Conservation (phyloP, 768 basidiomycete species). For the Hypsizygus marmoreus region DNA sequence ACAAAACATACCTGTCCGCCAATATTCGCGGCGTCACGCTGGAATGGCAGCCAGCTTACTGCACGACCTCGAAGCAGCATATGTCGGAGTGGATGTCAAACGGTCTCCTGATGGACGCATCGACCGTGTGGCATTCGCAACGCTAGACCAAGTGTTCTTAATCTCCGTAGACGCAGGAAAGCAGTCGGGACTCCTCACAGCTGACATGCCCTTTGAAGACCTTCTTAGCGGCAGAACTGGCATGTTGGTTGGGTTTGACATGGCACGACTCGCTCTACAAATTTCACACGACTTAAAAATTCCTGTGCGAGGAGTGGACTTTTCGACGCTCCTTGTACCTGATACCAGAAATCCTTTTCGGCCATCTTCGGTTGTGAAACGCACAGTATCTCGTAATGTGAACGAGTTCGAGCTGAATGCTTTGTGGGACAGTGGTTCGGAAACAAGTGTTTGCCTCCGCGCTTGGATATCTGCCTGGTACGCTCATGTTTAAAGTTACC, state of each 20-base stretch:
- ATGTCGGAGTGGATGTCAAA: conserved; percentile 13
- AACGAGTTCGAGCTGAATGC: conserved; percentile 21
- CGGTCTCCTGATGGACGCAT: conserved; percentile 4
- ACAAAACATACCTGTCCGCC: conserved; percentile 6
- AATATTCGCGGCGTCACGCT: conserved; percentile 13
- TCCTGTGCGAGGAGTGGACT: conserved; percentile 37
- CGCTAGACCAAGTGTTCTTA: conserved; percentile 7
- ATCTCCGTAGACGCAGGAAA: conserved; percentile 4
- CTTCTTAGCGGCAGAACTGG: conserved; percentile 19
- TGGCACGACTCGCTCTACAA: conserved; percentile 36
- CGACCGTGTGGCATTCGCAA: conserved; percentile 15
- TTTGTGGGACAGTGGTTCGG: conserved; percentile 30
- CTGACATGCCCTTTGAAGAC: conserved; percentile 14
- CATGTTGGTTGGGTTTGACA: conserved; percentile 35
- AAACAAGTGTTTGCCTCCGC: conserved; percentile 29
- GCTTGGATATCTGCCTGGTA: conserved; percentile 43
- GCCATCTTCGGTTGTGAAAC: conserved; percentile 28
- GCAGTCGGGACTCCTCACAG: conserved; percentile 2
- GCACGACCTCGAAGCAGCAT: neutral
- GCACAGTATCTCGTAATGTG: conserved; percentile 13
- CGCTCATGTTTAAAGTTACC: conserved; percentile 4
- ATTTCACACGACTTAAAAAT: conserved; percentile 26
- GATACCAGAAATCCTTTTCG: conserved; percentile 20
- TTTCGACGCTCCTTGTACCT: conserved; percentile 29
- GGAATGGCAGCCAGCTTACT: conserved; percentile 8